phyloP scores from a whole-genome alignment of 2,329 filamentous ascomycete genomes.

The Elsinoe ampelina region DNA sequence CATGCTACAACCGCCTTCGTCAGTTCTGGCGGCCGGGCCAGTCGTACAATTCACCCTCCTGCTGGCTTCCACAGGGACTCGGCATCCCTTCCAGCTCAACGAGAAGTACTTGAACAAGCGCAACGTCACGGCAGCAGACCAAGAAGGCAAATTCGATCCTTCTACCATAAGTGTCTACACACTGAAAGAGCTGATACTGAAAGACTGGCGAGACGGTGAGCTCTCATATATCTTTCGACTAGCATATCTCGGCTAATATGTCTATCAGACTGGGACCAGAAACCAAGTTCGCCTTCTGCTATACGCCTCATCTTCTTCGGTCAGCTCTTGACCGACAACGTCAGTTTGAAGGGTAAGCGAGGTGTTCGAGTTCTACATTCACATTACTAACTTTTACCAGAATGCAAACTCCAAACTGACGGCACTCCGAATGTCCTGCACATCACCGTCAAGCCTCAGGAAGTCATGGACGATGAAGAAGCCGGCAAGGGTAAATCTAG shows the following conservation, averaged over 20 bases:
- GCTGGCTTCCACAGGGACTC: slow-evolving; percentile 62
- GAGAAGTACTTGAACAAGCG: slow-evolving; percentile 75
- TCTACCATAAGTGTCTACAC: slow-evolving; percentile 90
- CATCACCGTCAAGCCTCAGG: slow-evolving; percentile 83
- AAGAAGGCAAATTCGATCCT: slow-evolving; percentile 57
- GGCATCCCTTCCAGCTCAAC: slow-evolving; percentile 85
- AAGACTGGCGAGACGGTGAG: slow-evolving; percentile 74
- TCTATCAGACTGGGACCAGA: slow-evolving; percentile 65
- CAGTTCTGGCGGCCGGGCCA: slow-evolving; percentile 32
- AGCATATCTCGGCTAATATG: neutral
- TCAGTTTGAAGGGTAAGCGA: slow-evolving; percentile 63
- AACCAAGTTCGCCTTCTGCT: slow-evolving; percentile 75
- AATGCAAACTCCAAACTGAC: slow-evolving; percentile 61
- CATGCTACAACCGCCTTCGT: slow-evolving; percentile 23
- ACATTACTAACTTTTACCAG: slow-evolving; percentile 36
- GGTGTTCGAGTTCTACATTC: neutral
- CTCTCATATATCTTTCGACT: neutral
- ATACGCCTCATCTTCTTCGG: slow-evolving; percentile 91
- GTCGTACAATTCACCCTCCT: slow-evolving; percentile 70
- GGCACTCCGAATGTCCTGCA: slow-evolving; percentile 79
- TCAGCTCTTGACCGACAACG: slow-evolving; percentile 81
- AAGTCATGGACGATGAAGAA: slow-evolving; percentile 69
- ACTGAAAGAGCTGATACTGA: slow-evolving; percentile 83
- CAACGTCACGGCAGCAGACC: slow-evolving; percentile 65
- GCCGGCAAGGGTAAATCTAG: slow-evolving; percentile 59